A percentile compares a stretch with the other conserved stretches of the same genome.
Evolutionary conservation across 768 basidiomycete genomes (phyloP).

Genomic region (Cantharellus cinnabarinus): DNA sequence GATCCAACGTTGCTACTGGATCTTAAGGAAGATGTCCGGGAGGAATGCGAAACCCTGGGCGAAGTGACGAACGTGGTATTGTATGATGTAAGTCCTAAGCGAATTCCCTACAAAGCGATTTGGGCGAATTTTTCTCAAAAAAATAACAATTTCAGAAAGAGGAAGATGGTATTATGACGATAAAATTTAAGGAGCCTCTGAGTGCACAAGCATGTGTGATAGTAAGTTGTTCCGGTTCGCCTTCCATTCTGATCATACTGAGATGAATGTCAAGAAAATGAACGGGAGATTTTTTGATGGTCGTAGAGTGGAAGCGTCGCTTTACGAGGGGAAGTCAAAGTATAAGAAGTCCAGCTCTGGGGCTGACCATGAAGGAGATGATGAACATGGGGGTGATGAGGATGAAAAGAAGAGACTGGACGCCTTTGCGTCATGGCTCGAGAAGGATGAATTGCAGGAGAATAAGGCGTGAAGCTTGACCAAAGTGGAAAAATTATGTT

Average conservation of each 20-base stretch:
- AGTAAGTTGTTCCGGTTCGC: slow-evolving; percentile 25
- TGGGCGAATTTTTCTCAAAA: not conserved
- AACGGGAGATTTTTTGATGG: slow-evolving; percentile 81
- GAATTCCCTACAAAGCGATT: not conserved
- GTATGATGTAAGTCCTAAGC: slow-evolving; percentile 56
- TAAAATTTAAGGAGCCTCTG: slow-evolving; percentile 85
- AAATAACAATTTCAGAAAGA: slow-evolving; percentile 41
- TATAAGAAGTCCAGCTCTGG: slow-evolving; percentile 56
- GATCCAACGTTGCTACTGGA: slow-evolving; percentile 75
- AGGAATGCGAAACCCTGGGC: slow-evolving; percentile 75
- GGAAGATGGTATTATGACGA: slow-evolving; percentile 81
- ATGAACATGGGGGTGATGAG: slow-evolving; percentile 29
- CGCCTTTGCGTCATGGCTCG: slow-evolving; percentile 74
- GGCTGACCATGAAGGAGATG: slow-evolving; percentile 41
- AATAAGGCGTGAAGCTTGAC: not conserved
- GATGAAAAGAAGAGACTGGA: slow-evolving; percentile 73
- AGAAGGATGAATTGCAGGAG: slow-evolving; percentile 21
- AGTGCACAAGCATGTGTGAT: slow-evolving; percentile 83
- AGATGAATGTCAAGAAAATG: slow-evolving; percentile 50
- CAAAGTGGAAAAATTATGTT: not conserved
- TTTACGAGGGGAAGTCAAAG: slow-evolving; percentile 51
- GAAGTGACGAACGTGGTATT: slow-evolving; percentile 90
- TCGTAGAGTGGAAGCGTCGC: slow-evolving; percentile 55
- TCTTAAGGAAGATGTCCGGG: slow-evolving; percentile 88
- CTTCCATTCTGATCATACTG: not conserved